Conservation (phyloP, 2,329 filamentous ascomycete species). For the Atkinsonella hypoxylon region DNA sequence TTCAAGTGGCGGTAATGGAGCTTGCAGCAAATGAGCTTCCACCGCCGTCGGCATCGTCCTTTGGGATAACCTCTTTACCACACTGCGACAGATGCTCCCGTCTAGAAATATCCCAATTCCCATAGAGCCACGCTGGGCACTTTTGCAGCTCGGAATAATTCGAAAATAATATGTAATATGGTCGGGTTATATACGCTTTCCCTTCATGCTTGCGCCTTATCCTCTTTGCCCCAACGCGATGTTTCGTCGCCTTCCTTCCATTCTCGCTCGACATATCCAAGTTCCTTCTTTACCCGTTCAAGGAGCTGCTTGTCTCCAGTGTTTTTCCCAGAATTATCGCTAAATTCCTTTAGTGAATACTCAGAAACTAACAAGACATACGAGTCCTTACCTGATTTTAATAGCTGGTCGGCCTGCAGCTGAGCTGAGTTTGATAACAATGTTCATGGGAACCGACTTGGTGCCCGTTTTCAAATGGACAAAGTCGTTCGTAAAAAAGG, state of each 20-base stretch:
- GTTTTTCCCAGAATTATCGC: slow-evolving; percentile 84
- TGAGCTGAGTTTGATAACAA: slow-evolving; percentile 92
- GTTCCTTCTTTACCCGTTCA: slow-evolving; percentile 66
- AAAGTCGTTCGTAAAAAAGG: slow-evolving; percentile 94
- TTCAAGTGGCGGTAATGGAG: no score
- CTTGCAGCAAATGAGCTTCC: no score
- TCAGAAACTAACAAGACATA: neutral
- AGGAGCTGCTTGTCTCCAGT: slow-evolving; percentile 76
- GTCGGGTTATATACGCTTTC: neutral
- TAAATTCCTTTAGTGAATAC: slow-evolving; percentile 15
- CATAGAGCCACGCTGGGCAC: no score
- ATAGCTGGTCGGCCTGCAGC: slow-evolving; percentile 71
- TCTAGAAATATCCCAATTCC: no score
- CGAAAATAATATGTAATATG: neutral
- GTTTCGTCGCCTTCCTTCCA: slow-evolving; percentile 81
- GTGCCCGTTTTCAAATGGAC: slow-evolving; percentile 55
- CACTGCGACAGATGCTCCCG: no score
- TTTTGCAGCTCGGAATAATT: no score
- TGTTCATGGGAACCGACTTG: slow-evolving; percentile 88
- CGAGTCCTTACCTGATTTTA: slow-evolving; percentile 56
- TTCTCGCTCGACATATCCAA: slow-evolving; percentile 75
- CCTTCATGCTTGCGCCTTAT: slow-evolving; percentile 10
- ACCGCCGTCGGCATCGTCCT: no score
- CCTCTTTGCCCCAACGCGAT: slow-evolving; percentile 60
- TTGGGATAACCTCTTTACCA: no score